These are phyloP conservation scores for Garcia nutans DNA, from an alignment of 345 rosid species.

Conservation along the genomic window DNA sequence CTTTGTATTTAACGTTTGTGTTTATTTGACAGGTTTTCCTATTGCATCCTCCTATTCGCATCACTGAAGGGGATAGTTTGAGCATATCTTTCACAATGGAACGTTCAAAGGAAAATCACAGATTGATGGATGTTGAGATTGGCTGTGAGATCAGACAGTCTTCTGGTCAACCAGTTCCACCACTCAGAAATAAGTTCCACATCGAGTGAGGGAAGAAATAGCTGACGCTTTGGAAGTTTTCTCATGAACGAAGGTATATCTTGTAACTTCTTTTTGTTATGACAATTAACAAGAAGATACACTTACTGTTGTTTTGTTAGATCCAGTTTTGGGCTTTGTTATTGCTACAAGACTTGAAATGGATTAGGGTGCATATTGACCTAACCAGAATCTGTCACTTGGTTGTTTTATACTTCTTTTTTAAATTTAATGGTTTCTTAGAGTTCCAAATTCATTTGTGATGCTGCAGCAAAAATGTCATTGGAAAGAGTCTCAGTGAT, in stretches of 20 bases:
- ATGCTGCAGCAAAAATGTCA: neutral
- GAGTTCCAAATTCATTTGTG: neutral
- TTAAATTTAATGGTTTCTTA: neutral
- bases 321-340: neutral
- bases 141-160: slow-evolving; percentile 54
- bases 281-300: neutral
- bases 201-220: slow-evolving; percentile 54
- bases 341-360: neutral
- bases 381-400: neutral
- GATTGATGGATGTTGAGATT: slow-evolving; percentile 85
- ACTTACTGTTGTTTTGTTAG: neutral
- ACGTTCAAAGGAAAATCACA: slow-evolving; percentile 82
- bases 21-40: slow-evolving; percentile 65
- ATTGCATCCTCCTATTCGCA: slow-evolving; percentile 46
- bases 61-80: slow-evolving; percentile 57
- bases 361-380: neutral
- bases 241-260: slow-evolving; percentile 1
- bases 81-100: slow-evolving; percentile 65
- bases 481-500: neutral
- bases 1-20: slow-evolving; percentile 2
- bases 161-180: slow-evolving; percentile 49
- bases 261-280: neutral
- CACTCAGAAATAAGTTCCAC: slow-evolving; percentile 56
- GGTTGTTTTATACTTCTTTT: neutral
- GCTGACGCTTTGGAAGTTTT: slow-evolving; percentile 2